Evolutionary conservation across 352 stramenopile species (phyloP).

Genomic region (Phytophthora litchii): DNA sequence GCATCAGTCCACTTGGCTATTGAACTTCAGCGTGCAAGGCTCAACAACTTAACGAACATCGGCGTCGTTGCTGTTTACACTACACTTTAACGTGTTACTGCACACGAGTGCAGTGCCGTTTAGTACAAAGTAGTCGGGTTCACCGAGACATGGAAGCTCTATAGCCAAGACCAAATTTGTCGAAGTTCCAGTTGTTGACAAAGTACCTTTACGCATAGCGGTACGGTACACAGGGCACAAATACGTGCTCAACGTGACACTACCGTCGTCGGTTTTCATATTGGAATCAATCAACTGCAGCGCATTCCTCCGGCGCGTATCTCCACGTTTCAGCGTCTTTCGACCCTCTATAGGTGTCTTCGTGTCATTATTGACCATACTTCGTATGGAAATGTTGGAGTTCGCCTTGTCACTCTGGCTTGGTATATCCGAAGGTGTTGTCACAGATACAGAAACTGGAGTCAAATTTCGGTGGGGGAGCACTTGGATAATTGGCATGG

Average conservation of each 20-base stretch:
- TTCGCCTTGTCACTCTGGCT: not conserved
- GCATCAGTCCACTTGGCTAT: too few species aligned
- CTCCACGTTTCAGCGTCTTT: constrained; percentile 6
- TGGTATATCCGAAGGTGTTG: not conserved
- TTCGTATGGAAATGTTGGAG: constrained; percentile 2
- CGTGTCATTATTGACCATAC: not conserved
- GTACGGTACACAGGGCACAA: constrained; percentile 95
- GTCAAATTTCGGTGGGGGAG: constrained; percentile 47
- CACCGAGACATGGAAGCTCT: constrained; percentile 77
- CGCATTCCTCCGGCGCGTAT: not conserved
- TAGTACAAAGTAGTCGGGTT: constrained; percentile 86
- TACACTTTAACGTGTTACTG: constrained; percentile 38
- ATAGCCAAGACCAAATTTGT: constrained; percentile 94
- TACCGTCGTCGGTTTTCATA: not conserved
- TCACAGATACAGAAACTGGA: not conserved
- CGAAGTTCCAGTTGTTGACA: constrained; percentile 93
- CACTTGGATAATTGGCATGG: constrained; percentile 90
- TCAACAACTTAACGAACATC: not conserved
- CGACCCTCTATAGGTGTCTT: not conserved
- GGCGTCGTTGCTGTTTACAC: not conserved
- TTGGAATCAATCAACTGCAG: not conserved
- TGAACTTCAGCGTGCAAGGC: not conserved
- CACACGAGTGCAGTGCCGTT: constrained; percentile 91
- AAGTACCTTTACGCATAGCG: constrained; percentile 79
- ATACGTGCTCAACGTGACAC: constrained; percentile 50